Percentiles rank a stretch among this genome's conserved stretches.
Evolutionary conservation across 495 filamentous ascomycete species (phyloP).

Genomic region (Venustampulla echinocandica): DNA sequence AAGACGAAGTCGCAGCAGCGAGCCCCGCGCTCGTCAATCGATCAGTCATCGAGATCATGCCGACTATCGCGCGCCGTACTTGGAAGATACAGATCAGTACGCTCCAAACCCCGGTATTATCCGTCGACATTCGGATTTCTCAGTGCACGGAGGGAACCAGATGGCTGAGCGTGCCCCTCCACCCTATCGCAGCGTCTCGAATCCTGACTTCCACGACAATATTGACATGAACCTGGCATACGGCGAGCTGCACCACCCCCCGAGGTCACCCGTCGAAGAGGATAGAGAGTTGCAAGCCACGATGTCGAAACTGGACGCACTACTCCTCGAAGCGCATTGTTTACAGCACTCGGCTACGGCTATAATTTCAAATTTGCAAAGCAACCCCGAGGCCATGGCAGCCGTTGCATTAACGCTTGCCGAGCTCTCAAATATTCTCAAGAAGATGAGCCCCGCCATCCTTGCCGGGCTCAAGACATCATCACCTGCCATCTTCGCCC

Average conservation of each 20-base stretch:
- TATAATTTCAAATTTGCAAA: slow-evolving; percentile 80
- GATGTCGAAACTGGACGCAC: slow-evolving; percentile 56
- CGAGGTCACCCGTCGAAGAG: slow-evolving; percentile 25
- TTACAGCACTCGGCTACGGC: slow-evolving; percentile 72
- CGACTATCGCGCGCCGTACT: slow-evolving; percentile 32
- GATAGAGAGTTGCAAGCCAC: slow-evolving; percentile 57
- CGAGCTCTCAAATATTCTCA: slow-evolving; percentile 72
- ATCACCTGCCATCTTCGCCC: slow-evolving; percentile 74
- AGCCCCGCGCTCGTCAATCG: slow-evolving; percentile 10
- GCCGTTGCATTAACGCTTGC: slow-evolving; percentile 89
- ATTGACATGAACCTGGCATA: slow-evolving; percentile 89
- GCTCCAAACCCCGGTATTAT: slow-evolving; percentile 15
- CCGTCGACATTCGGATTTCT: slow-evolving; percentile 19
- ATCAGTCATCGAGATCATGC: not conserved
- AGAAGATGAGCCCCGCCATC: slow-evolving; percentile 79
- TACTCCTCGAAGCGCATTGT: slow-evolving; percentile 81
- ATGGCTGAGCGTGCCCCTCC: slow-evolving; percentile 22
- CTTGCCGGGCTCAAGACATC: slow-evolving; percentile 64
- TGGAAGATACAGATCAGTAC: slow-evolving; percentile 28
- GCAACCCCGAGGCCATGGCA: slow-evolving; percentile 86
- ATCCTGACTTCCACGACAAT: slow-evolving; percentile 37
- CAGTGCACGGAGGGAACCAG: slow-evolving; percentile 1
- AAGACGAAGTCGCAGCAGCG: slow-evolving; percentile 13
- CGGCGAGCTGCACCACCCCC: slow-evolving; percentile 43
- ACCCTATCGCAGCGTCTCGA: slow-evolving; percentile 30